A percentile compares a stretch with the other conserved stretches of the same genome.
Conservation (phyloP, 306 rosid species). For the Leucaena leucocephala region DNA sequence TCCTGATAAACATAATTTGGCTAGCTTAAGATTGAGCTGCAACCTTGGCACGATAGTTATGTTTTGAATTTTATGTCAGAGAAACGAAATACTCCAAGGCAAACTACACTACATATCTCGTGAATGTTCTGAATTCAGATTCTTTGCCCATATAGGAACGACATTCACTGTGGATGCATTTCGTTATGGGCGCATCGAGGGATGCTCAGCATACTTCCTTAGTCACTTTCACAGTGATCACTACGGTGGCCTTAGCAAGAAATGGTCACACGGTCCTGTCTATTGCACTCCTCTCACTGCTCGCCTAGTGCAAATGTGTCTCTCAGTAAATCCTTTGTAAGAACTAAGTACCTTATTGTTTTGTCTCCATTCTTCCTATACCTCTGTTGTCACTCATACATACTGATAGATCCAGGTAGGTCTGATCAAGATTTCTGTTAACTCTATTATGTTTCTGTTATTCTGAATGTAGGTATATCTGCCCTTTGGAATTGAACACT, state of each 20-base stretch:
- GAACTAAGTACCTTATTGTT: conserved; percentile 10
- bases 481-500: conserved; percentile 48
- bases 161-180: conserved; percentile 62
- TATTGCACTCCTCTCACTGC: conserved; percentile 57
- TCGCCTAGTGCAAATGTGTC: conserved; percentile 52
- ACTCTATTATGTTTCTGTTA: not conserved
- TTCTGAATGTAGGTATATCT: conserved; percentile 45
- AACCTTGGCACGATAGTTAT: not conserved
- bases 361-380: not conserved
- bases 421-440: conserved; percentile 20
- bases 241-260: conserved; percentile 61
- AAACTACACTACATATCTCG: not conserved
- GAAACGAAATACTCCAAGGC: not conserved
- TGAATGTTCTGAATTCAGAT: conserved; percentile 22
- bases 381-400: conserved; percentile 11
- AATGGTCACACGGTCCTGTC: conserved; percentile 64
- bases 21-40: conserved; percentile 4
- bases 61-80: not conserved
- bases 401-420: conserved; percentile 3
- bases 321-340: conserved; percentile 57
- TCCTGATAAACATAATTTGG: conserved; percentile 5
- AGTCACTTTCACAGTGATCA: conserved; percentile 58
- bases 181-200: conserved; percentile 54
- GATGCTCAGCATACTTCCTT: conserved; percentile 58
- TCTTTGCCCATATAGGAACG: conserved; percentile 44